phyloP scores from a whole-genome alignment of 805 yeast genomes.

The Geotrichum ghanense region DNA sequence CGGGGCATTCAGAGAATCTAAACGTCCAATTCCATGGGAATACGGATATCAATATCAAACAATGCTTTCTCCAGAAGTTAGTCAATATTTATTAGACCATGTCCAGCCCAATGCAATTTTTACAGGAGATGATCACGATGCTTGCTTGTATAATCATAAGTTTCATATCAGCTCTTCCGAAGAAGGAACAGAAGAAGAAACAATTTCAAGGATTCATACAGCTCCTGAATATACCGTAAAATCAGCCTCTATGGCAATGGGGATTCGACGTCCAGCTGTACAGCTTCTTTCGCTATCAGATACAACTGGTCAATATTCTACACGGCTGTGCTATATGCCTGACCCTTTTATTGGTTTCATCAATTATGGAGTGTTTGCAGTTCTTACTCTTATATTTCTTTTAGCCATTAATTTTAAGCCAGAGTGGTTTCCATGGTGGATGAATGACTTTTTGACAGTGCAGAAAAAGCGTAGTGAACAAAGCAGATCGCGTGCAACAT shows the following conservation, averaged over 20 bases:
- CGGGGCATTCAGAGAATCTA: slow-evolving; percentile 67
- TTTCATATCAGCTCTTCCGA: slow-evolving; percentile 14
- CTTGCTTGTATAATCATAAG: slow-evolving; percentile 64
- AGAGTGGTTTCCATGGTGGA: not conserved
- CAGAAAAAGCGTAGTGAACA: not conserved
- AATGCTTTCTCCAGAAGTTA: slow-evolving; percentile 51
- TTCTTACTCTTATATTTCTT: not conserved
- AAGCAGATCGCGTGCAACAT: not conserved
- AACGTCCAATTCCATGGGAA: slow-evolving; percentile 50
- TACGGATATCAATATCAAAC: slow-evolving; percentile 85
- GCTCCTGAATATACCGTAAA: slow-evolving; percentile 79
- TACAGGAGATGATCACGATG: slow-evolving; percentile 96
- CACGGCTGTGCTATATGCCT: slow-evolving; percentile 23
- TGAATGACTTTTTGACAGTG: not conserved
- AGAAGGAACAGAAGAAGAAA: slow-evolving; percentile 3
- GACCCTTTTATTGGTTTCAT: slow-evolving; percentile 22
- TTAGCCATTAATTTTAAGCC: not conserved
- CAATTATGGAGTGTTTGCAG: slow-evolving; percentile 16
- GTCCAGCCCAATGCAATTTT: slow-evolving; percentile 61
- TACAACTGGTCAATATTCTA: slow-evolving; percentile 8
- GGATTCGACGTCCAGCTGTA: slow-evolving; percentile 73
- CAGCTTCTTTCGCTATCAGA: slow-evolving; percentile 56
- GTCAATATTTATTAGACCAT: slow-evolving; percentile 44
- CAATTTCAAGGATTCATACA: slow-evolving; percentile 9
- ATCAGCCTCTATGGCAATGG: slow-evolving; percentile 88